Base-by-base conservation (phyloP, 192 early-diverging fungal species). In the Podila epicladia region DNA sequence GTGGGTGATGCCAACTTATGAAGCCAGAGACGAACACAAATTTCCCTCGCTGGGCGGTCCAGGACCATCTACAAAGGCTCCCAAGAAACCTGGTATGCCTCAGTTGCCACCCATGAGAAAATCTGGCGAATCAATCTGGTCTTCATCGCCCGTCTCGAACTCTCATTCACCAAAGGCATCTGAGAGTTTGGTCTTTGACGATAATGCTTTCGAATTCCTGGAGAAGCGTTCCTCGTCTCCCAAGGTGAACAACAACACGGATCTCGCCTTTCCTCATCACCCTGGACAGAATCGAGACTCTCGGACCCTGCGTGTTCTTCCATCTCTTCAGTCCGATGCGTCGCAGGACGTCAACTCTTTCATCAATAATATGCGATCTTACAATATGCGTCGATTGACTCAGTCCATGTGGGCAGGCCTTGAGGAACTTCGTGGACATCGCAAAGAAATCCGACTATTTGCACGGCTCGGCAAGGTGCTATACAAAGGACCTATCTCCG, bases 381-480 rank as follows among this genome's bases (percentile, higher is more conserved):
- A 58, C 61, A 79, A 79, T 62, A 72, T 79, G 76, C 48, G 66
- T 9, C 69, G 65, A 35, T 38, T 63, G 15, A 57, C 69, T 0
- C 51, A 72, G 29, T 13, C 69, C 12, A 72, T 79, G 32, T 32
- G 76, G 24, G 38, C 50, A 12, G 69, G 76, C 1, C 55, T 79
- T 53, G 66, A 57, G 7, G 76, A 79, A 41, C 60, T 79, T 60
- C 64, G 62, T 13, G 76, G 76, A 11, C 69, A 72, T 6, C 76
- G 76, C 38, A 72, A 79, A 51, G 76, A 79, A 37, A 72, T 79
- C 58, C 70, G 76, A 19, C 61, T 79, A 6, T 35, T 72, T 26
- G 76, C 69, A 24, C 58, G 76, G 57, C 50, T 72, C 22, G 76
- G 76, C 35, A 62, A 50, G 9, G 64, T 72, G 3, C 35, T 79